Evolutionary conservation across 176 grass and related monocot genomes (phyloP).

Genomic region (Bromus sterilis): DNA sequence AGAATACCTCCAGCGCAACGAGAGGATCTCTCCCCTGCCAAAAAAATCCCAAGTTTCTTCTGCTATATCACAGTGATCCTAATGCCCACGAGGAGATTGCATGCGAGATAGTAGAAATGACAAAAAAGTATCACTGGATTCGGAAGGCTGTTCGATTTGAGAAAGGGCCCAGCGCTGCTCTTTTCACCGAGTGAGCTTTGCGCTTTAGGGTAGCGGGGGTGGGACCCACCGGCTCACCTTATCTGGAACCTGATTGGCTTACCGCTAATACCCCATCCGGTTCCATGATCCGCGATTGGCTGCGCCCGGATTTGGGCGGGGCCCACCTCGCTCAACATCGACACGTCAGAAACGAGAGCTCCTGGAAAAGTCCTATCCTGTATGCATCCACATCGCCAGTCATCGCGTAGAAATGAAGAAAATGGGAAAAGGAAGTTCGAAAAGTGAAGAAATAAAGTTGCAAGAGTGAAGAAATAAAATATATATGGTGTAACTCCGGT

Average conservation of each 20-base stretch:
- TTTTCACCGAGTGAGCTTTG: conserved; percentile 33
- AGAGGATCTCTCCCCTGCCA: background rate
- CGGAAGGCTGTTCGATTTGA: background rate
- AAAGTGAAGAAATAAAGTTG: too few species aligned
- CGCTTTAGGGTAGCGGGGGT: conserved; percentile 4
- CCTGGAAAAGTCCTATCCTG: background rate
- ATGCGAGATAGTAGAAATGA: conserved; percentile 5
- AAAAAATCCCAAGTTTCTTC: background rate
- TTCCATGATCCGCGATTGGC: conserved; percentile 38
- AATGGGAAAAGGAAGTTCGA: too few species aligned
- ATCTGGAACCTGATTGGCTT: conserved; percentile 46
- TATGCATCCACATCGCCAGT: background rate
- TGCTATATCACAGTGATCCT: background rate
- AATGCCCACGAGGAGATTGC: background rate
- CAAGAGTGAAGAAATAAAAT: too few species aligned
- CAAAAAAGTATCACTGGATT: conserved; percentile 16
- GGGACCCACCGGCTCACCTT: conserved; percentile 29
- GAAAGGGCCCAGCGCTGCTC: conserved; percentile 1
- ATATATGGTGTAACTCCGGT: too few species aligned
- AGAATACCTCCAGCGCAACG: background rate
- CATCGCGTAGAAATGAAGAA: background rate
- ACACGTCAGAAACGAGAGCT: background rate
- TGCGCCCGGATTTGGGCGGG: conserved; percentile 28
- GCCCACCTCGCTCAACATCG: background rate
- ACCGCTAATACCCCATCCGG: conserved; percentile 10